These are phyloP conservation scores for Pseudocercospora cruenta DNA, from an alignment of 2,329 filamentous ascomycete species.

Conservation along the genomic window DNA sequence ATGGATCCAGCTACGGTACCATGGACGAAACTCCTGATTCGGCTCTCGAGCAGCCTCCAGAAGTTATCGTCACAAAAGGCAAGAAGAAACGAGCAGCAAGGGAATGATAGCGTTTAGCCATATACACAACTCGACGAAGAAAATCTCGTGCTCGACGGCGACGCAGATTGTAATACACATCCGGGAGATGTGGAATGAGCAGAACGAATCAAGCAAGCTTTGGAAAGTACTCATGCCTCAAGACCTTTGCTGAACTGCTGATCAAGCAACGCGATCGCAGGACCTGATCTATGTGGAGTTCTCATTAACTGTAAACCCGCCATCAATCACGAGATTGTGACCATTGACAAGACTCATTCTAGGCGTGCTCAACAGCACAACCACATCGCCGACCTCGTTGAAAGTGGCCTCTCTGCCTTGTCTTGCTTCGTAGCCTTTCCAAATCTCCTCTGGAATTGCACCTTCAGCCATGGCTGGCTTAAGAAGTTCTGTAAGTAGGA, in stretches of 20 bases:
- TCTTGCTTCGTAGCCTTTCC: slow-evolving; percentile 27
- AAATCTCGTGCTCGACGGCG: no score
- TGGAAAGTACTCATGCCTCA: neutral
- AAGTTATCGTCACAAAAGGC: slow-evolving; percentile 16
- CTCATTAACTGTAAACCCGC: slow-evolving; percentile 34
- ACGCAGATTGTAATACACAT: no score
- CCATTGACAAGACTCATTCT: slow-evolving; percentile 33
- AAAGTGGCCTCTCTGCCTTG: slow-evolving; percentile 30
- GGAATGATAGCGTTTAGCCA: no score
- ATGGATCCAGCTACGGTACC: slow-evolving; percentile 9
- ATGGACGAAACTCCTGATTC: slow-evolving; percentile 12
- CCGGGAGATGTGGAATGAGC: no score
- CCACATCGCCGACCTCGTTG: slow-evolving; percentile 34
- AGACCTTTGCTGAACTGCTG: neutral
- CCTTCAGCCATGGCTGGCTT: slow-evolving; percentile 23
- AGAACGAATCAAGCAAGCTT: no score
- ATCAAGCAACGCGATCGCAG: neutral
- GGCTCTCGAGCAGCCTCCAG: slow-evolving; percentile 15
- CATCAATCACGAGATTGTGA: slow-evolving; percentile 31
- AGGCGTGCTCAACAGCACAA: slow-evolving; percentile 33
- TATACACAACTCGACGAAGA: neutral
- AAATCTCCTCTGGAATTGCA: slow-evolving; percentile 17
- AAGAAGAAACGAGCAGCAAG: slow-evolving; percentile 7
- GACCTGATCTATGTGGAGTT: slow-evolving; percentile 5
- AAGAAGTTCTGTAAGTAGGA: slow-evolving; percentile 30